phyloP scores from a whole-genome alignment of 2,329 filamentous ascomycete genomes.

The Xylariaceae sp. region DNA sequence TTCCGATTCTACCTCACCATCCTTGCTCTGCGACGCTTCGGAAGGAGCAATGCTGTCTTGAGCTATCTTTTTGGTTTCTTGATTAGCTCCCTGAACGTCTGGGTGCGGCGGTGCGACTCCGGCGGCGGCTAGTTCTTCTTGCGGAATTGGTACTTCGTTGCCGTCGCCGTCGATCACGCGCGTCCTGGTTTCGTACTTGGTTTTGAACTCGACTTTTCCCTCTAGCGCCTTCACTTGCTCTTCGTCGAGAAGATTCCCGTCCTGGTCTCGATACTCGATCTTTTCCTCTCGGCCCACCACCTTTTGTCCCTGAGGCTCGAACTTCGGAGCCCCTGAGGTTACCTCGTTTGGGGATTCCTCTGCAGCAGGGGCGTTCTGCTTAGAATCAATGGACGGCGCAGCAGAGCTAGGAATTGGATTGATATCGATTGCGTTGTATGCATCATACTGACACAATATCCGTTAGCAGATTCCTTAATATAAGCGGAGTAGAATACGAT shows the following conservation, averaged over 20 bases:
- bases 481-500: too few species aligned
- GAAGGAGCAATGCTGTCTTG: conserved; percentile 37
- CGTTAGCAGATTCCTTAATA: conserved; percentile 1
- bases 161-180: conserved; percentile 75
- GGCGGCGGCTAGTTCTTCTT: conserved; percentile 36
- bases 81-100: conserved; percentile 58
- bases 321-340: conserved; percentile 46
- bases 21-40: conserved; percentile 46
- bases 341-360: conserved; percentile 24
- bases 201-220: conserved; percentile 94
- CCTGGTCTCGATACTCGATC: conserved; percentile 90
- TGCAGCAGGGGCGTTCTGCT: conserved; percentile 18
- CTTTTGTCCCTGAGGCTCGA: conserved; percentile 44
- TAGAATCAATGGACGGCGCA: conserved; percentile 15
- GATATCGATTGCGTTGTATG: conserved; percentile 36
- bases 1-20: conserved; percentile 57
- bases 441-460: conserved; percentile 42
- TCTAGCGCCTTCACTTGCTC: conserved; percentile 80
- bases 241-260: conserved; percentile 81
- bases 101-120: conserved; percentile 56
- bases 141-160: conserved; percentile 61
- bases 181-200: conserved; percentile 91
- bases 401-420: conserved; percentile 25
- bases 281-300: conserved; percentile 66
- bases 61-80: conserved; percentile 49